Conservation (phyloP, 768 basidiomycete species). For the Macrolepiota dolichaula region DNA sequence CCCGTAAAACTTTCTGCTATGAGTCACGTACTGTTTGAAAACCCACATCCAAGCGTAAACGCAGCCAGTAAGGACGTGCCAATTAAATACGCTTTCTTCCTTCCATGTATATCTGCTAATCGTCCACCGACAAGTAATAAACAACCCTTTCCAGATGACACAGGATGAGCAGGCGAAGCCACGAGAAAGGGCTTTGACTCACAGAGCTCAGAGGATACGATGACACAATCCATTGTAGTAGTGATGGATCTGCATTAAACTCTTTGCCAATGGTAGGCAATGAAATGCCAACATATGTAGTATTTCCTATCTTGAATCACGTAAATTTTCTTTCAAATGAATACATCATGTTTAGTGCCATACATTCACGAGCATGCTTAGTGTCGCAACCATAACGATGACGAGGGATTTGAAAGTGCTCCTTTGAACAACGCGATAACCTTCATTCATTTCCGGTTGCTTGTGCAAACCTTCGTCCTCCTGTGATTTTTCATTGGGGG, state of each 20-base stretch:
- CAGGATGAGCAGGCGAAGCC: background rate
- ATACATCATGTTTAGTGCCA: conserved; percentile 13
- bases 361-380: conserved; percentile 27
- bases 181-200: conserved; percentile 3
- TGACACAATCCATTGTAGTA: conserved; percentile 66
- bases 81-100: conserved; percentile 61
- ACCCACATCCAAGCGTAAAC: conserved; percentile 64
- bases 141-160: conserved; percentile 53
- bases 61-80: conserved; percentile 53
- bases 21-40: conserved; percentile 43
- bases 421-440: background rate
- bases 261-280: conserved; percentile 48
- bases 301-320: conserved; percentile 32
- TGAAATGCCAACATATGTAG: conserved; percentile 47
- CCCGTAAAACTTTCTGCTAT: background rate
- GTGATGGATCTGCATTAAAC: conserved; percentile 43
- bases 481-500: background rate
- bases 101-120: conserved; percentile 78
- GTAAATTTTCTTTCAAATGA: background rate
- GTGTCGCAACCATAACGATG: background rate
- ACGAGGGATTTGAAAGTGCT: background rate
- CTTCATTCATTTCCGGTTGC: background rate
- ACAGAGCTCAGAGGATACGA: conserved; percentile 69
- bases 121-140: conserved; percentile 73
- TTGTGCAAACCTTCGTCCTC: background rate